Percentiles rank a stretch among this genome's conserved stretches.
These are phyloP conservation scores for Cyberlindnera xishuangbannaensis DNA, from an alignment of 805 yeast genomes.

Conservation along the genomic window DNA sequence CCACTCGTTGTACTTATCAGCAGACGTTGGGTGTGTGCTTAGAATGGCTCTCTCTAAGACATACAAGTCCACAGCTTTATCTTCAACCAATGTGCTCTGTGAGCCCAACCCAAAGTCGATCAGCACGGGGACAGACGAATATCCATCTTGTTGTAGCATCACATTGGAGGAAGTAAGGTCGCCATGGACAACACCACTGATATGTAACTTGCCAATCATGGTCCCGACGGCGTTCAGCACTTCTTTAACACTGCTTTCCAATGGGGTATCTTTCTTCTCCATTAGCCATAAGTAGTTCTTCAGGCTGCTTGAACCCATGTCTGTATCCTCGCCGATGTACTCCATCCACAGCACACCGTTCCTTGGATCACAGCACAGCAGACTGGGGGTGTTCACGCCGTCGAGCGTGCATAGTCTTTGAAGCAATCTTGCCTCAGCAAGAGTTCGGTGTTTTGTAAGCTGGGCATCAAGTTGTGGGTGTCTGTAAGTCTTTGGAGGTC, in stretches of 20 bases:
- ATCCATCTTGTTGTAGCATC: constrained; percentile 33
- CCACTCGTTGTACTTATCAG: constrained; percentile 63
- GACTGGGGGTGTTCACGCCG: constrained; percentile 63
- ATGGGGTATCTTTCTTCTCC: constrained; percentile 42
- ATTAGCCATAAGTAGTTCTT: constrained; percentile 70
- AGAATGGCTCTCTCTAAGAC: constrained; percentile 87
- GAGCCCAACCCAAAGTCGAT: constrained; percentile 93
- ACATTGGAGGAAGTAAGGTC: constrained; percentile 91
- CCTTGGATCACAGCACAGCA: constrained; percentile 69
- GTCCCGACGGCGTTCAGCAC: constrained; percentile 55
- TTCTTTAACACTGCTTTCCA: constrained; percentile 33
- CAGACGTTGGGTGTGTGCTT: constrained; percentile 80
- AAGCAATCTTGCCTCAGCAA: constrained; percentile 78
- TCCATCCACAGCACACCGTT: constrained; percentile 91
- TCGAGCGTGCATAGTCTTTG: constrained; percentile 40
- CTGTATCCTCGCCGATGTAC: constrained; percentile 49
- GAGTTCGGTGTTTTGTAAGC: constrained; percentile 74
- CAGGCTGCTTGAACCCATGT: constrained; percentile 52
- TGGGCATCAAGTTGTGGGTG: constrained; percentile 75
- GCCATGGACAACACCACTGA: constrained; percentile 81
- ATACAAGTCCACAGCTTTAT: constrained; percentile 94
- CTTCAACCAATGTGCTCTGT: constrained; percentile 71
- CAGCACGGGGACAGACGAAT: constrained; percentile 44
- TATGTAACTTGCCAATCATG: constrained; percentile 66
- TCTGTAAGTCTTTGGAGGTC: constrained; percentile 89